Evolutionary conservation across 140 eudicot species (phyloP), one percentile per base, ranked within the genome.

Genomic region (Ambrosia hybrid): DNA sequence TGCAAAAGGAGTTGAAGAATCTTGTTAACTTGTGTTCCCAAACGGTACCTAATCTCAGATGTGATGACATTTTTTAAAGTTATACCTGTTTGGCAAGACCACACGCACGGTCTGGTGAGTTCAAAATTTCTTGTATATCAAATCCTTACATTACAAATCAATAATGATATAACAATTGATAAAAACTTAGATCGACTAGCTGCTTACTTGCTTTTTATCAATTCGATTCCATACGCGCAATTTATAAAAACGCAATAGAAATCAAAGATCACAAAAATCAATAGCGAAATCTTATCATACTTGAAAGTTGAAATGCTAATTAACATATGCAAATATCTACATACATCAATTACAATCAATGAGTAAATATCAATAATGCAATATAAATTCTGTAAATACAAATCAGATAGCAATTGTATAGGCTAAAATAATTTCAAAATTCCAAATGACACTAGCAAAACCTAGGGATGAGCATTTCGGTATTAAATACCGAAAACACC

Each of bases 21-120:
- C 9, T 43, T 64, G 7, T 37, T 37, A n/a, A 26, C 9, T n/a
- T 5, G 13, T 62, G 5, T 62, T 4, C 26, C 6, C 41, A 11
- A 30, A 59, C 41, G 3, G 66, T 10, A 36, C 26, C 4, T 62
- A 13, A 11, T 36, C 67, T 11, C 2, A 33, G 15, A 59, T 3
- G 3, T 2, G 17, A 36, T 34, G 10, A 60, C 46, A 30, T 45
- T 60, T 41, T 39, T 33, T 33, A 10, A 6, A 39, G 5, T 26
- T 55, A 34, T 69, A 88, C 95, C 88, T 85, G 91, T 73, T 88
- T 85, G 34, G 88, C 89, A 59, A 89, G 90, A 62, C 73, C 85
- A 76, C 90, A 86, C 36, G 88, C 87, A 34, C 88, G 76, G 53
- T 84, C 96, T 38, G 85, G 86, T 43, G 86, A 82, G 78, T 78